Base-by-base conservation (phyloP, 1,139 yeast genomes). In the Taphrina populina region DNA sequence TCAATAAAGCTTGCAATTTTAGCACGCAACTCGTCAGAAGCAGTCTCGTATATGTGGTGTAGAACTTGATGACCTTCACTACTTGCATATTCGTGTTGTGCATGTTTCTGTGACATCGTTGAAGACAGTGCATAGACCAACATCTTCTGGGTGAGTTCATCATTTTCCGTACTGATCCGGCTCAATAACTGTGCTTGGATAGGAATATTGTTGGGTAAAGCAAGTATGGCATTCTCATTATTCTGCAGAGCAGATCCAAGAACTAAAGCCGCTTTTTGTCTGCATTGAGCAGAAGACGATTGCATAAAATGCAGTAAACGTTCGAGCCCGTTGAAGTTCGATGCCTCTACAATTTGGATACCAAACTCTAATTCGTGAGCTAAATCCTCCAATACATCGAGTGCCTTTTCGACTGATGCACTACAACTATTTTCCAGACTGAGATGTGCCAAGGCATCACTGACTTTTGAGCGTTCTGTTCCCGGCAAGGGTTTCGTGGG, bases 301-400 rank as follows among this genome's bases (percentile, higher is more conserved):
- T 60, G 56, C 27, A 64, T 57, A 10, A 70, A 59, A 6, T 64
- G 60, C 17, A 69, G 56, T 35, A 71, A 59, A n/a, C 56, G 57
- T 21, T n/a, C 20, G 3, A 41, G n/a, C 4, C 27, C 36, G 11
- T 17, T 26, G 15, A 23, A 11, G 11, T 11, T 21, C 3, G 34
- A 2, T 5, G 40, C 19, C 3, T 58, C 36, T 62, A 62, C 7
- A 40, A 77, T 64, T 27, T 70, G 70, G 2, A 70, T 72, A 0
- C 92, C 92, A 62, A 76, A 77, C 57, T 84, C 86, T 23, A 77
- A 66, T 62, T 83, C 90, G 63, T 84, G 87, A 40, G 84, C 76
- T 61, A 78, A 70, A 6, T 84, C 90, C 7, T 74, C 75, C 58
- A 84, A 67, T 0, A 71, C 69, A 21, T 78, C 79, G 39, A 83